These are phyloP conservation scores for Aspergillus egyptiacus DNA, from an alignment of 495 filamentous ascomycete species.

Conservation along the genomic window DNA sequence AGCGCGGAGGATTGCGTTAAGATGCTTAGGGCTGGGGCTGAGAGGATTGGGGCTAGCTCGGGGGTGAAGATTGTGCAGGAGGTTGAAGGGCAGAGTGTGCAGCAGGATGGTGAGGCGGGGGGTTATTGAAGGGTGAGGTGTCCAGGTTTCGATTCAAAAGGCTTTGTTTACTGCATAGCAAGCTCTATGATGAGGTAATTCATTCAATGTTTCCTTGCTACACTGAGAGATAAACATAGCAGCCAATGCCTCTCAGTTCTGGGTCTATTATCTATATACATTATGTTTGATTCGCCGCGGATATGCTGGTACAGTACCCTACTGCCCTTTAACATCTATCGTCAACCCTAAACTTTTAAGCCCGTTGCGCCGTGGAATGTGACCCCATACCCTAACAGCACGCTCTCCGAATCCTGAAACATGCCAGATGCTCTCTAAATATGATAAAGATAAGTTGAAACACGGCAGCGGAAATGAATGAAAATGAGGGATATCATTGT, in stretches of 20 bases:
- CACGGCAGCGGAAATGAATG: background rate
- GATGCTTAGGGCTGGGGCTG: slow-evolving; percentile 61
- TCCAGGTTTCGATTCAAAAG: background rate
- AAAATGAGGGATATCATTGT: slow-evolving; percentile 12
- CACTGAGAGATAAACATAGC: no score
- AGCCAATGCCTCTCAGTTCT: no score
- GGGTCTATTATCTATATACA: no score
- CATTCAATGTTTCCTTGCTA: no score
- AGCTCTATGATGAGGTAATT: no score
- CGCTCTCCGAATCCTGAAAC: background rate
- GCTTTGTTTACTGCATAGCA: no score
- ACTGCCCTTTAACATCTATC: background rate
- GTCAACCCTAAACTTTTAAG: background rate
- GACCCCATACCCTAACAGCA: background rate
- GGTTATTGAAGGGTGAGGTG: slow-evolving; percentile 10
- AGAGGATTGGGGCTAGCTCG: slow-evolving; percentile 56
- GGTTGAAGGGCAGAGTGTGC: slow-evolving; percentile 19
- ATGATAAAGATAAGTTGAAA: background rate
- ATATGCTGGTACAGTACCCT: background rate
- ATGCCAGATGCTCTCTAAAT: slow-evolving; percentile 1
- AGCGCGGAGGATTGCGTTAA: slow-evolving; percentile 44
- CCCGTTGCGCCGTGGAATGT: slow-evolving; percentile 3
- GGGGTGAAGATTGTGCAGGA: slow-evolving; percentile 55
- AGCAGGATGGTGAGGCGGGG: slow-evolving; percentile 2
- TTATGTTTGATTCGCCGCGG: background rate